phyloP scores from a whole-genome alignment of 2,329 filamentous ascomycete species.

The Sporothrix pallida region DNA sequence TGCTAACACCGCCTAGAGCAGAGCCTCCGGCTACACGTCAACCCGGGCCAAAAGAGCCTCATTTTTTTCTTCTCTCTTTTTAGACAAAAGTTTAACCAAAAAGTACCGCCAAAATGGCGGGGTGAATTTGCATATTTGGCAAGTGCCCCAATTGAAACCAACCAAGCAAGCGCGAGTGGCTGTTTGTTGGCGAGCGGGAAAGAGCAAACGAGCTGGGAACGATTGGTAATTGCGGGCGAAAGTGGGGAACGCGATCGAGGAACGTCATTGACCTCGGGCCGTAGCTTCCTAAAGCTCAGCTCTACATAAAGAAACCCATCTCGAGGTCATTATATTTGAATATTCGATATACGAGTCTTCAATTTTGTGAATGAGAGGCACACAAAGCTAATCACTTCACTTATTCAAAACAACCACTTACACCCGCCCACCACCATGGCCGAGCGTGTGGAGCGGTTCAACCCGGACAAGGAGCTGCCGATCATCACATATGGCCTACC shows the following conservation, averaged over 20 bases:
- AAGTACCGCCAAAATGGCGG: background rate
- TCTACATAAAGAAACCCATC: background rate
- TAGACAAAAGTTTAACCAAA: background rate
- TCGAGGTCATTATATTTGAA: background rate
- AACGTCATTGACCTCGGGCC: conserved; percentile 14
- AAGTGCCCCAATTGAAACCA: background rate
- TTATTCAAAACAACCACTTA: background rate
- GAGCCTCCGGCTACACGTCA: background rate
- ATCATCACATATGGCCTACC: conserved; percentile 37
- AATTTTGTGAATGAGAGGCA: too few species aligned
- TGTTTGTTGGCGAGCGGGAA: conserved; percentile 4
- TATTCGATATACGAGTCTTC: background rate
- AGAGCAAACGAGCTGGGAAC: background rate
- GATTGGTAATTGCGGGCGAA: background rate
- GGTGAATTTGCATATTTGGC: background rate
- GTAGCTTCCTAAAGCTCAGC: background rate
- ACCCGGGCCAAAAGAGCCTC: background rate
- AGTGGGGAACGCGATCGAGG: conserved; percentile 5
- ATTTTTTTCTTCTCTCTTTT: too few species aligned
- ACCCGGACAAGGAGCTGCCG: conserved; percentile 34
- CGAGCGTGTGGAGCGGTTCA: conserved; percentile 34
- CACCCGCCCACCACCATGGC: background rate
- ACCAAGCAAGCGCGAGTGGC: background rate
- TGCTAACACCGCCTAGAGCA: background rate
- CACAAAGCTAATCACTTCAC: background rate